These are phyloP conservation scores for Fusarium proliferatum DNA, from an alignment of 2,329 filamentous ascomycete genomes.

Conservation along the genomic window DNA sequence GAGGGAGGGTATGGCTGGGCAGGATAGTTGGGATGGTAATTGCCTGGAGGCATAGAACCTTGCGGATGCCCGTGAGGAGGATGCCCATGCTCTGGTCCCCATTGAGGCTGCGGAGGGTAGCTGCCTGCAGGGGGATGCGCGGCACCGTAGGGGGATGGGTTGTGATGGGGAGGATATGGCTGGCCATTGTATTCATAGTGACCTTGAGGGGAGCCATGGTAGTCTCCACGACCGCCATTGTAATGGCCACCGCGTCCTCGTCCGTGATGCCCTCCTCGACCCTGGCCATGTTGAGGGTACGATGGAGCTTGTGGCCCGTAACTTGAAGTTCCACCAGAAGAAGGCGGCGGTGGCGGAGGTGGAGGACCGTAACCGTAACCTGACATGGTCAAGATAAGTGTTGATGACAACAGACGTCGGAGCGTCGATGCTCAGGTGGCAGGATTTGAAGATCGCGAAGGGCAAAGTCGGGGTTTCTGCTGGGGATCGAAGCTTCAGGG, in stretches of 20 bases:
- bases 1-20: slow-evolving; percentile 62
- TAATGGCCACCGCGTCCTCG: slow-evolving; percentile 56
- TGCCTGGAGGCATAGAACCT: slow-evolving; percentile 61
- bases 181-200: slow-evolving; percentile 59
- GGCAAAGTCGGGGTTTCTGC: neutral
- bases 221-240: slow-evolving; percentile 54
- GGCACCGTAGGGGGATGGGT: slow-evolving; percentile 45
- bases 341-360: slow-evolving; percentile 58
- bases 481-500: neutral
- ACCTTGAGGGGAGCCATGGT: slow-evolving; percentile 52
- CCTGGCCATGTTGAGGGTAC: slow-evolving; percentile 52
- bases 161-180: slow-evolving; percentile 50
- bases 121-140: slow-evolving; percentile 52
- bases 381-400: slow-evolving; percentile 52
- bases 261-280: slow-evolving; percentile 52
- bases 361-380: slow-evolving; percentile 66
- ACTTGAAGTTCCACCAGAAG: slow-evolving; percentile 47
- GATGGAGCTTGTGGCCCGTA: slow-evolving; percentile 55
- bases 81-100: slow-evolving; percentile 54
- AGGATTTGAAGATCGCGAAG: neutral
- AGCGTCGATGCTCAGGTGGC: neutral
- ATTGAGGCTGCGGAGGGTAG: slow-evolving; percentile 56
- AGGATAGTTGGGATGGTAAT: slow-evolving; percentile 70
- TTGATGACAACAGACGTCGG: neutral
- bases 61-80: slow-evolving; percentile 59